These are phyloP conservation scores for Caloboletus inedulis DNA, from an alignment of 1,284 basidiomycete genomes.

Conservation along the genomic window DNA sequence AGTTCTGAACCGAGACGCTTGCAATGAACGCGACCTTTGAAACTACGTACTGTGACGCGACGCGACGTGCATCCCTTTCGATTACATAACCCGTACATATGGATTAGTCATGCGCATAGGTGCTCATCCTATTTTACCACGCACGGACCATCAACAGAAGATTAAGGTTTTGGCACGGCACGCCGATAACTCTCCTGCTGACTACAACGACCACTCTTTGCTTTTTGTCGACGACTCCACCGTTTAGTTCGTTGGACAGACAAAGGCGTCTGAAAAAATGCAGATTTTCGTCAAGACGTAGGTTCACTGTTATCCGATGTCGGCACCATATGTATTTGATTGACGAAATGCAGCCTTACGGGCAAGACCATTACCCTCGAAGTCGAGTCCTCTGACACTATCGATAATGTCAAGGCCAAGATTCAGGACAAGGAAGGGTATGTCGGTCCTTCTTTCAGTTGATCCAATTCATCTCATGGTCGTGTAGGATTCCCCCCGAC, in stretches of 20 bases:
- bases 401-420: constrained; percentile 97
- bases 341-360: constrained; percentile 68
- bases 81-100: constrained; percentile 6
- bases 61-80: constrained; percentile 16
- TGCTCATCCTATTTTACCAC: constrained; percentile 13
- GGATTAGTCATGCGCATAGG: constrained; percentile 18
- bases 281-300: constrained; percentile 96
- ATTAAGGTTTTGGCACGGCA: constrained; percentile 29
- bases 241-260: constrained; percentile 82
- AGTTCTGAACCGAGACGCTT: not conserved
- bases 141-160: constrained; percentile 47
- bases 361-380: constrained; percentile 53
- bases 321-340: not conserved
- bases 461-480: constrained; percentile 1
- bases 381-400: constrained; percentile 50
- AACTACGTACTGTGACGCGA: constrained; percentile 21
- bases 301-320: constrained; percentile 29
- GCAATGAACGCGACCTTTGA: not conserved
- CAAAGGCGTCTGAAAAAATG: constrained; percentile 71
- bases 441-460: constrained; percentile 19
- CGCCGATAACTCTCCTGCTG: constrained; percentile 20
- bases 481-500: constrained; percentile 81
- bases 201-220: constrained; percentile 41
- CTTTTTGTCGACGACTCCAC: constrained; percentile 88
- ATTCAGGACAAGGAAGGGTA: constrained; percentile 96